phyloP scores from a whole-genome alignment of 768 basidiomycete genomes.

The Tylopilus rubrobrunneus region DNA sequence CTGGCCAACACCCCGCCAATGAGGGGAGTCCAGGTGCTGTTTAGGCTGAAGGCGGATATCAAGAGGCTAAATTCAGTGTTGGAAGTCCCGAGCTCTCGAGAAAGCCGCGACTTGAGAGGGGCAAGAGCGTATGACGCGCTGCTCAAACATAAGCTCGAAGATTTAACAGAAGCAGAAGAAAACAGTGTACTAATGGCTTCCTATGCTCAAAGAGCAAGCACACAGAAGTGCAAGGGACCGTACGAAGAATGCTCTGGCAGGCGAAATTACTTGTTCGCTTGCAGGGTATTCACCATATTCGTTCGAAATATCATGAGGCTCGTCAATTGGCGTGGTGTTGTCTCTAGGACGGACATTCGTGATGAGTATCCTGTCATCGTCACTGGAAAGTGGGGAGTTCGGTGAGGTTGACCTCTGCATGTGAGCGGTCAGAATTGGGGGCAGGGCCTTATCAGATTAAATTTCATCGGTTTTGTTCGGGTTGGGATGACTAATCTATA shows the following conservation, averaged over 20 bases:
- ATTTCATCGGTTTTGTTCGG: not conserved
- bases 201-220: slow-evolving; percentile 70
- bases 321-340: not conserved
- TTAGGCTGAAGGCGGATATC: slow-evolving; percentile 72
- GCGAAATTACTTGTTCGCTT: slow-evolving; percentile 15
- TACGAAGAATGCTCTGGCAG: slow-evolving; percentile 43
- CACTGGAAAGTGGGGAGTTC: not conserved
- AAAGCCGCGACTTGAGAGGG: slow-evolving; percentile 68
- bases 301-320: not conserved
- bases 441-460: slow-evolving; percentile 25
- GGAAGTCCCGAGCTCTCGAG: slow-evolving; percentile 67
- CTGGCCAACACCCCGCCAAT: slow-evolving; percentile 70
- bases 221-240: slow-evolving; percentile 62
- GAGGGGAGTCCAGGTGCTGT: slow-evolving; percentile 75
- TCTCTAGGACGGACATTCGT: not conserved
- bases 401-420: slow-evolving; percentile 3
- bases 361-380: not conserved
- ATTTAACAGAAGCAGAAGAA: not conserved
- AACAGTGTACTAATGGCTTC: slow-evolving; percentile 62
- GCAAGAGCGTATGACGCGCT: slow-evolving; percentile 75
- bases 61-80: slow-evolving; percentile 77
- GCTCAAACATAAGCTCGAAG: not conserved
- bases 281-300: not conserved
- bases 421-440: not conserved
- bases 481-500: slow-evolving; percentile 16